Evolutionary conservation across 2,329 filamentous ascomycete genomes (phyloP).

Genomic region (Drechslerella dactyloides): DNA sequence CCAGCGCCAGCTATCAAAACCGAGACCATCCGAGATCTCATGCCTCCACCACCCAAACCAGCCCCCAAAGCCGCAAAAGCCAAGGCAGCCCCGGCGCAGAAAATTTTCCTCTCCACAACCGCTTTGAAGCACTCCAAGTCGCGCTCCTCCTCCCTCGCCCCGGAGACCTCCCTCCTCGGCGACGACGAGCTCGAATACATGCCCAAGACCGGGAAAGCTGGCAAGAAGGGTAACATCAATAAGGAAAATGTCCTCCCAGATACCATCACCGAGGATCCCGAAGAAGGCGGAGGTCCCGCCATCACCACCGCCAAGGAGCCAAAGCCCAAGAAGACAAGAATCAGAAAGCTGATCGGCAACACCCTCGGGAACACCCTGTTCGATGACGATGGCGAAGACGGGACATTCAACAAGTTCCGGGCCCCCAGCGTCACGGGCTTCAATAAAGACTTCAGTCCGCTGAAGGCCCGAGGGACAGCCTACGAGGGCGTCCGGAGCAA

Average conservation of each 20-base stretch:
- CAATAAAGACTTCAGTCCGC: constrained; percentile 52
- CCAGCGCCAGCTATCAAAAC: constrained; percentile 34
- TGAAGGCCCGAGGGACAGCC: constrained; percentile 55
- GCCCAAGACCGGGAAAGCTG: constrained; percentile 52
- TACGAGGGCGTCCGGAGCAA: constrained; percentile 40
- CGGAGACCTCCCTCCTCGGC: constrained; percentile 55
- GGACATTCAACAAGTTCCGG: constrained; percentile 43
- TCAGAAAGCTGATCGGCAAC: constrained; percentile 72
- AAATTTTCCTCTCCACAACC: constrained; percentile 62
- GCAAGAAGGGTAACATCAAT: constrained; percentile 51
- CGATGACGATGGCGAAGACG: constrained; percentile 70
- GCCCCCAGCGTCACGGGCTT: constrained; percentile 45
- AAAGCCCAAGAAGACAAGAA: constrained; percentile 64
- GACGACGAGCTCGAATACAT: constrained; percentile 58
- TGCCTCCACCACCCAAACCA: constrained; percentile 49
- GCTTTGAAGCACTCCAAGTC: constrained; percentile 62
- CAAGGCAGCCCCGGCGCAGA: constrained; percentile 60
- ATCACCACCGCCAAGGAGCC: constrained; percentile 28
- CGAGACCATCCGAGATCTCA: constrained; percentile 52
- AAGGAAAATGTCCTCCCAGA: constrained; percentile 52
- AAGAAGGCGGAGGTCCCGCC: constrained; percentile 32
- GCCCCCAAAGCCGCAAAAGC: constrained; percentile 56
- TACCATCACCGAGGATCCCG: constrained; percentile 35
- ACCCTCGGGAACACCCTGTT: constrained; percentile 71
- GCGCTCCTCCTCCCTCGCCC: constrained; percentile 52